A percentile compares a stretch with the other conserved stretches of the same genome.
These are phyloP conservation scores for Adansonia gregorii DNA, from an alignment of 441 rosid species.

Conservation along the genomic window DNA sequence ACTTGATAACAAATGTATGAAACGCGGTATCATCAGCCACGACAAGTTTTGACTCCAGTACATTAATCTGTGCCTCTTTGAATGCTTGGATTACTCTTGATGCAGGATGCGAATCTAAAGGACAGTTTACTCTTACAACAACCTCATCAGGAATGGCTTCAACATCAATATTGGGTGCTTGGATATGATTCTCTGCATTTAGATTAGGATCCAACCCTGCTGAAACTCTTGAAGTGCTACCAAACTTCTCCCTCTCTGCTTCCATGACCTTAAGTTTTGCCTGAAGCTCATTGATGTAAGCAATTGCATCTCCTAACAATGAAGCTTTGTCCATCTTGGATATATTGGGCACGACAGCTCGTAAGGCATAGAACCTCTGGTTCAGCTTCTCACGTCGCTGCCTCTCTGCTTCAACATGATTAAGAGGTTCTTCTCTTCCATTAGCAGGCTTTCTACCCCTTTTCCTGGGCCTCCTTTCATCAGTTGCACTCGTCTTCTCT, in stretches of 20 bases:
- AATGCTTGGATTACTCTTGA: conserved; percentile 56
- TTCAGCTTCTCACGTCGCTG: conserved; percentile 73
- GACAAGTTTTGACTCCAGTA: conserved; percentile 65
- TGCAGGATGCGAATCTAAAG: conserved; percentile 50
- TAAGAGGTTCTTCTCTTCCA: conserved; percentile 74
- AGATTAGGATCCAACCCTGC: conserved; percentile 35
- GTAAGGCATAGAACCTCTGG: conserved; percentile 65
- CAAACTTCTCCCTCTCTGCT: conserved; percentile 57
- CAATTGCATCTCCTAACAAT: conserved; percentile 68
- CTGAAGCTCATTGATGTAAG: conserved; percentile 68
- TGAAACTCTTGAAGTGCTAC: conserved; percentile 54
- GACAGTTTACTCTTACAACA: conserved; percentile 62
- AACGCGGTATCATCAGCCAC: conserved; percentile 54
- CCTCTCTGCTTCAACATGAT: conserved; percentile 79
- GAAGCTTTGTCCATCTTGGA: conserved; percentile 84
- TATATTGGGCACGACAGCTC: conserved; percentile 74
- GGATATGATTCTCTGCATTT: conserved; percentile 41
- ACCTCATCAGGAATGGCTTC: conserved; percentile 61
- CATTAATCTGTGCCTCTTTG: conserved; percentile 55
- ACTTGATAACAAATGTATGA: conserved; percentile 79
- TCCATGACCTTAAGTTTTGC: conserved; percentile 60
- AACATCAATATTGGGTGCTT: conserved; percentile 54
- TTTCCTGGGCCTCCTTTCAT: conserved; percentile 72
- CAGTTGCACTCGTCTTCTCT: conserved; percentile 42
- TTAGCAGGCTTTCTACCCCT: conserved; percentile 77